Evolutionary conservation across 805 yeast species (phyloP), one percentile per base, ranked within the genome.

Genomic region (Candida dendrica): DNA sequence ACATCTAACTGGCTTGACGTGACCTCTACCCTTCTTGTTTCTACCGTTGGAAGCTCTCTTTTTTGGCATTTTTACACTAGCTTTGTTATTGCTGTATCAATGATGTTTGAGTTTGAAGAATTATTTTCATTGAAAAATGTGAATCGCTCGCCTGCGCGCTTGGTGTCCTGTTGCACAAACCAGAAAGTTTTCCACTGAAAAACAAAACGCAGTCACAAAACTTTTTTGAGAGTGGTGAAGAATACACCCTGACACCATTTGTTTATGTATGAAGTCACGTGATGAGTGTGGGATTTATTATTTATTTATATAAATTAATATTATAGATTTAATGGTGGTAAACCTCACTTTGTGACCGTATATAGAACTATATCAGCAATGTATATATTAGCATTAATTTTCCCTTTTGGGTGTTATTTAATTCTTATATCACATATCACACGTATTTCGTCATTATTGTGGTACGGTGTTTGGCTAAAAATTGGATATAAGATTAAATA

Each of bases 31-130:
- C 81, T 89, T 90, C 95, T 93, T 93, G 95, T 93, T 93, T 83
- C 99, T 91, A 84, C 99, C 99, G 97, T 90, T 89, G 93, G 97
- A 89, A 75, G 98, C 89, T 90, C 99, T 91, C 98, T 93, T 93
- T 88, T 93, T 93, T 77, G 98, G 98, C 99, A 93, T 93, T 58
- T 73, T 81, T 34, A 17, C 73, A 27, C 30, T 27, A 27, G 30
- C 8, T 27, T 27, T 8, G 30, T 11, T 53, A 55, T 56, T 53
- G 49, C 20, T n/a, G 30, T 27, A 11, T 27, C 30, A 11, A 27
- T 27, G 13, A 13, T 27, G 10, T 9, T 27, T 27, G 30, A 27
- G 30, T 27, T 27, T 22, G 24, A 22, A 22, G 24, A 22, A 22
- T 22, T 27, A 27, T 27, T 27, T 27, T 27, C 30, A 27, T 11